A percentile compares a stretch with the other conserved stretches of the same genome.
Evolutionary conservation across 2,329 filamentous ascomycete species (phyloP).

Genomic region (Phyllosticta citriasiana): DNA sequence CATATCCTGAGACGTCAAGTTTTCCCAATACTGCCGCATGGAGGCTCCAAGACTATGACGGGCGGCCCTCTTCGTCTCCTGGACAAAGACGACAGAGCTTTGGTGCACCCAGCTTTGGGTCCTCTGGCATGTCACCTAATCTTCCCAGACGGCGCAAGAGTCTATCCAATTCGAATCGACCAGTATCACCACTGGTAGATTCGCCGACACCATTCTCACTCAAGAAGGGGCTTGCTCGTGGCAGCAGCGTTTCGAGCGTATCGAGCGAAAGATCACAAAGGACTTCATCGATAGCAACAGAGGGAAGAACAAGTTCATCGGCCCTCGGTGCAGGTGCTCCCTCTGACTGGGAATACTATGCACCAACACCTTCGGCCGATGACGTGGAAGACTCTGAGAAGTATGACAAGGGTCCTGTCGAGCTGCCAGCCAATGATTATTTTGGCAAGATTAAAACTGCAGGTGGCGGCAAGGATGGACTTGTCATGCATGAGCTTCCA

Average conservation of each 20-base stretch:
- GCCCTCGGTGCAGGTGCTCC: conserved; percentile 25
- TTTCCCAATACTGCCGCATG: not conserved
- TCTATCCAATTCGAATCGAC: not conserved
- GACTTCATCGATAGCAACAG: conserved; percentile 62
- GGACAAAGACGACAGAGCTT: not conserved
- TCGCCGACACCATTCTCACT: not conserved
- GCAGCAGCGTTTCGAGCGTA: not conserved
- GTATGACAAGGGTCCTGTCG: not conserved
- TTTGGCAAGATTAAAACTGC: not conserved
- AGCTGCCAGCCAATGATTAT: not conserved
- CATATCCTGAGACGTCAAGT: not conserved
- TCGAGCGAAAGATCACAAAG: conserved; percentile 46
- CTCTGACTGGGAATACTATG: conserved; percentile 27
- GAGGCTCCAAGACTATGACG: not conserved
- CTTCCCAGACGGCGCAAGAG: not conserved
- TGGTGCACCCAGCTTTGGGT: not conserved
- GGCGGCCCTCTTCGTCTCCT: not conserved
- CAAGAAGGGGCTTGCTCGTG: not conserved
- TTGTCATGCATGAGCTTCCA: not conserved
- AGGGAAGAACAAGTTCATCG: conserved; percentile 48
- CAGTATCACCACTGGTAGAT: not conserved
- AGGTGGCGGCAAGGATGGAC: not conserved
- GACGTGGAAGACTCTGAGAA: not conserved
- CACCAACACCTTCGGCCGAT: not conserved
- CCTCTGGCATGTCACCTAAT: not conserved